Evolutionary conservation across 176 grass and related monocot genomes (phyloP).

Genomic region (Ampelocalamus luodianensis): DNA sequence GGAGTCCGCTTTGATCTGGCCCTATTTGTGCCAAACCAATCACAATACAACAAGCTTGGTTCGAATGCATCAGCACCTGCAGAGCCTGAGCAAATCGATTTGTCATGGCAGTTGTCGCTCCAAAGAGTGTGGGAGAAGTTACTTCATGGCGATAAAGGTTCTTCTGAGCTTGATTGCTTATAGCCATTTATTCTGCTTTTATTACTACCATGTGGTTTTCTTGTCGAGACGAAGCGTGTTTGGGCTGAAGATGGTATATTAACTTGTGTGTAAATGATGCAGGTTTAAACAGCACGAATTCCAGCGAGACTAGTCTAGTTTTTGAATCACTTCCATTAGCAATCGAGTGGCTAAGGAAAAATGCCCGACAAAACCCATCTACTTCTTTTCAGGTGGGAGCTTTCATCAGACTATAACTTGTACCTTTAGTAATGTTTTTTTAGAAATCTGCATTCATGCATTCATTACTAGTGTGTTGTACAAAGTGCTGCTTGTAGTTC

Average conservation of each 20-base stretch:
- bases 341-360: slow-evolving; percentile 82
- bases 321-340: slow-evolving; percentile 76
- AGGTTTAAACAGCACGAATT: slow-evolving; percentile 53
- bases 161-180: not conserved
- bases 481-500: not conserved
- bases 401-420: slow-evolving; percentile 5
- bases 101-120: slow-evolving; percentile 86
- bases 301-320: slow-evolving; percentile 53
- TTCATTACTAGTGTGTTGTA: not conserved
- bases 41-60: slow-evolving; percentile 85
- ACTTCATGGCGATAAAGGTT: slow-evolving; percentile 62
- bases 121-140: slow-evolving; percentile 89
- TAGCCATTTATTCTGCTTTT: slow-evolving; percentile 24
- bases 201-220: not conserved
- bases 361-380: slow-evolving; percentile 50
- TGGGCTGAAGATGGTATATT: not conserved
- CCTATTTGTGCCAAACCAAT: slow-evolving; percentile 95
- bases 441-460: not conserved
- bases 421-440: not conserved
- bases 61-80: slow-evolving; percentile 69
- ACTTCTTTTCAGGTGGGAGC: slow-evolving; percentile 68
- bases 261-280: slow-evolving; percentile 34
- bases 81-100: slow-evolving; percentile 79
- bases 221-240: not conserved
- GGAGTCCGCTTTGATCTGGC: slow-evolving; percentile 77